A percentile compares a stretch with the other conserved stretches of the same genome.
phyloP scores from a whole-genome alignment of 352 stramenopile genomes.

The Plasmopara viticola region DNA sequence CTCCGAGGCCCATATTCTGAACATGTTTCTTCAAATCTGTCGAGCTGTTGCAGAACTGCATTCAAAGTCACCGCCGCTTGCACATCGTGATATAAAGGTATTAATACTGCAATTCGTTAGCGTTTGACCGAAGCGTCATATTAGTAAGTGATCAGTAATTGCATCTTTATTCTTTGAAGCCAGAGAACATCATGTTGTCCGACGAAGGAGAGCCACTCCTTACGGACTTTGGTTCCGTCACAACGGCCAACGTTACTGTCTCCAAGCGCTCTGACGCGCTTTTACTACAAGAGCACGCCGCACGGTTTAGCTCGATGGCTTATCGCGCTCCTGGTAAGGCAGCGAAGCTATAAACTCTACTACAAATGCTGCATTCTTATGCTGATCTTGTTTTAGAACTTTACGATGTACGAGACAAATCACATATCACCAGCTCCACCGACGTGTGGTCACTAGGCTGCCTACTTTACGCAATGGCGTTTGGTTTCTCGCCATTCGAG shows the following conservation, averaged over 20 bases:
- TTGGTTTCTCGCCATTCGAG: slow-evolving; percentile 87
- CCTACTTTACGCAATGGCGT: slow-evolving; percentile 83
- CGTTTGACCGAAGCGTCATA: background rate
- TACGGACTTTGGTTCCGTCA: slow-evolving; percentile 85
- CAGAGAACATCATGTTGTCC: slow-evolving; percentile 83
- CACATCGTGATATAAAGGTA: slow-evolving; percentile 86
- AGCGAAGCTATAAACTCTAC: background rate
- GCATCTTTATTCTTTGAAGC: slow-evolving; percentile 27
- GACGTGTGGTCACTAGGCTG: slow-evolving; percentile 89
- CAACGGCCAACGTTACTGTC: slow-evolving; percentile 54
- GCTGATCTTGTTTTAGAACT: slow-evolving; percentile 43
- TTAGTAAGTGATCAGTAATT: background rate
- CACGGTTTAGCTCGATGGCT: slow-evolving; percentile 79
- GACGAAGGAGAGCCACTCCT: slow-evolving; percentile 74
- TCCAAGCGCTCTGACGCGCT: slow-evolving; percentile 69
- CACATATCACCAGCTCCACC: slow-evolving; percentile 62
- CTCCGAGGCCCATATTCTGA: slow-evolving; percentile 58
- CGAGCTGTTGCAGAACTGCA: slow-evolving; percentile 75
- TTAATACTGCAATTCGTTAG: background rate
- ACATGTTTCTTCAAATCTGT: slow-evolving; percentile 82
- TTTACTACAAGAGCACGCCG: slow-evolving; percentile 78
- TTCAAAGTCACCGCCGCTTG: slow-evolving; percentile 55
- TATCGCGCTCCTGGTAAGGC: slow-evolving; percentile 76
- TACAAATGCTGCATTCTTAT: slow-evolving; percentile 4
- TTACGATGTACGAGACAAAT: slow-evolving; percentile 77